phyloP scores from a whole-genome alignment of 2,329 filamentous ascomycete species.

The Fusarium sp. region DNA sequence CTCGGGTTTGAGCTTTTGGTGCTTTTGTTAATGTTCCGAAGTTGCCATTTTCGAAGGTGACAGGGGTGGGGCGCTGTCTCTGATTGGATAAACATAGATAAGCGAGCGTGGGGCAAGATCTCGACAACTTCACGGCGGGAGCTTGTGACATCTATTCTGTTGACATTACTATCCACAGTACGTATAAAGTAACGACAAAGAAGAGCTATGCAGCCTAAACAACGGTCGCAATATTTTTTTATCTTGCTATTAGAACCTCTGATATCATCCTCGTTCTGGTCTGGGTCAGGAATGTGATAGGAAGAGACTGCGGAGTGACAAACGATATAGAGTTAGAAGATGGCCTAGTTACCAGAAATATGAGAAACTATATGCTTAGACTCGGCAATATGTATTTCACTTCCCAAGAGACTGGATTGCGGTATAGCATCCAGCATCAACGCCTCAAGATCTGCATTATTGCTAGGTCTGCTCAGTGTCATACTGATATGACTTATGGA shows the following conservation, averaged over 20 bases:
- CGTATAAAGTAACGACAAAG: too few species aligned
- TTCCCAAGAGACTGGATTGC: neutral
- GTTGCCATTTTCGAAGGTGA: too few species aligned
- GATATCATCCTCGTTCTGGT: neutral
- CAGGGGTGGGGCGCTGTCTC: too few species aligned
- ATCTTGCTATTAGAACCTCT: neutral
- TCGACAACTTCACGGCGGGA: too few species aligned
- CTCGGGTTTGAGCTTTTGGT: too few species aligned
- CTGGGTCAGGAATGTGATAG: neutral
- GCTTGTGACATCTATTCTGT: too few species aligned
- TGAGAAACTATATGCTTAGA: neutral
- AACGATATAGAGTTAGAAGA: neutral
- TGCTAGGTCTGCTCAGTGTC: neutral
- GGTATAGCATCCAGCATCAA: neutral
- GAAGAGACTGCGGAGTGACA: neutral
- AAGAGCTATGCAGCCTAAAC: too few species aligned
- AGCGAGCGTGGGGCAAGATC: too few species aligned
- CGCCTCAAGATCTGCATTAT: neutral
- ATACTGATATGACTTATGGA: too few species aligned
- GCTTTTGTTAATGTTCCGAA: too few species aligned
- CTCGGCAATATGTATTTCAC: neutral
- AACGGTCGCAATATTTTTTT: neutral
- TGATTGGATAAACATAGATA: too few species aligned
- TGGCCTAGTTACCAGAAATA: neutral
- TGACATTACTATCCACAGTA: too few species aligned